Evolutionary conservation across 2,329 filamentous ascomycete species (phyloP), one percentile per base, ranked within the genome.

Genomic region (Monilinia polystroma): DNA sequence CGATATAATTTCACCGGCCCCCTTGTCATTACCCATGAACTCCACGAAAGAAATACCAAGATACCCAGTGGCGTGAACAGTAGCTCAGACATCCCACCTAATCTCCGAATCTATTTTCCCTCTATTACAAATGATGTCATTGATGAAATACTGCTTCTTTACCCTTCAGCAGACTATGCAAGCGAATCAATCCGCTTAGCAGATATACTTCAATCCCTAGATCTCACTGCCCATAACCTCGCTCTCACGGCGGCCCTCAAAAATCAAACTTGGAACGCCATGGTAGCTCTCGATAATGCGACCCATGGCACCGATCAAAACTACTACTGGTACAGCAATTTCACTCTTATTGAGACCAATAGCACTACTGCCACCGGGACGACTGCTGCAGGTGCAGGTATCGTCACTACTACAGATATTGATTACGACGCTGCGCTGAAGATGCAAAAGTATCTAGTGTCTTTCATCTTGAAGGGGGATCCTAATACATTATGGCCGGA

Each of bases 401-500:
- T 68, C 16, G 72, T 74, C 12, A 72, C 72, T 10, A 69, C 59
- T 26, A 70, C 66, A 10, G 70, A 71, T 20, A 70, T 74, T 26
- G 73, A 75, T 64, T 68, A 72, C 6, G 72, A 69, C 12, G 67
- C 75, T 51, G 74, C 74, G 18, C 69, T 74, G 59, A 73, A 59
- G 71, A 74, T 79, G 68, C 78, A 80, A 67, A 76, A 77, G 49
- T 79, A 79, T 66, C 72, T 79, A n/a, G 70, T 77, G 7, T 71
- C 71, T 23, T 80, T 79, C 32, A 75, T 75, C 29, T 41, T 69
- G 6, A 74, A 68, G 1, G 78, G 77, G 2, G 66, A 76, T 64
- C 78, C 45, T 11, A 62, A 62, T 16, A 51, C n/a, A 10, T 26
- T 51, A 45, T 62, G 58, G 45, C n/a, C n/a, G n/a, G 45, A 62